Evolutionary conservation across 495 filamentous ascomycete species (phyloP), one percentile per base, ranked within the genome.

Genomic region (Neurospora sp.): DNA sequence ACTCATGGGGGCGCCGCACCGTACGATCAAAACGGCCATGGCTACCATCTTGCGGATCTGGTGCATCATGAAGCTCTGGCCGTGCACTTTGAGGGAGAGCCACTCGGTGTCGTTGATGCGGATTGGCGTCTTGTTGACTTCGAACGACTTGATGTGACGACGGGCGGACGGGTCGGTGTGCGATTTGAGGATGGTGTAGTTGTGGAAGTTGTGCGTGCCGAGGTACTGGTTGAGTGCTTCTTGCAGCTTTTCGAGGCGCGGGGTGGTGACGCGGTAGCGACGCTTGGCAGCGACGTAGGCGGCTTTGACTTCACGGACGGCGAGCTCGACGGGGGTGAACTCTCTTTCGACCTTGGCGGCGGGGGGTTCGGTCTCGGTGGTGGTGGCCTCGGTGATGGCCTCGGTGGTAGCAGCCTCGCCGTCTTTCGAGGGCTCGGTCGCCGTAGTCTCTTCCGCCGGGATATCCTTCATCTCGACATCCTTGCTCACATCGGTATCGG

Each of bases 41-140:
- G 91, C 92, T 18, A 99, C 92, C 96, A 99, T 99, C 82, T 97
- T 98, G 73, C 96, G 91, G 81, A 99, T 99, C 82, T 99, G 96
- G 80, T 99, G 96, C 96, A 99, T 99, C 96, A 99, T 99, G 86
- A 99, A 99, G 73, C 91, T 94, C 82, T 99, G 96, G 0, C 96
- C 96, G 81, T 98, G 96, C 20, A 99, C 93, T 76, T 96, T 97
- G 71, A 98, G 85, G 37, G 92, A 95, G 9, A 99, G 87, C 96
- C 96, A 99, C 82, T 99, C 91, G 18, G 93, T 97, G 79, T 93
- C 91, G 75, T 94, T 87, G 80, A 97, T 96, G 71, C 92, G 85
- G 73, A 98, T 89, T 1, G 94, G 94, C 37, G 87, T 84, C 0
- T 84, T 78, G 74, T 91, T 88, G 39, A 91, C 88, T 41, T 89